A percentile compares a stretch with the other conserved stretches of the same genome.
Evolutionary conservation across 352 stramenopile species (phyloP).

Genomic region (Globisporangium paroecandrum): DNA sequence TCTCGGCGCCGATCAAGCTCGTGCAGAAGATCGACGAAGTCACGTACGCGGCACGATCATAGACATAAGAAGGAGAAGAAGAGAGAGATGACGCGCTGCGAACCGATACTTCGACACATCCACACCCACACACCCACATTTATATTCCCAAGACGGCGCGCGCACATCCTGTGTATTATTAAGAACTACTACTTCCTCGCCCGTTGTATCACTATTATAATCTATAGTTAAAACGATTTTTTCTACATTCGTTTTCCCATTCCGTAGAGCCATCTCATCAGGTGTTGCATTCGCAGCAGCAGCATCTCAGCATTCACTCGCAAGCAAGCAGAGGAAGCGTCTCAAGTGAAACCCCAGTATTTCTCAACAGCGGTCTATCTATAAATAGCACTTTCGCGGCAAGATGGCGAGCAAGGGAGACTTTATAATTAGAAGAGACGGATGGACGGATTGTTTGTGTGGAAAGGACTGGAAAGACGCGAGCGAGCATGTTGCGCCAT

Average conservation of each 20-base stretch:
- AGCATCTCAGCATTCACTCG: too few relatives aligned
- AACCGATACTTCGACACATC: neutral
- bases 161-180: conserved; percentile 8
- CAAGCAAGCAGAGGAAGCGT: too few relatives aligned
- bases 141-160: neutral
- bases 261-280: neutral
- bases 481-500: neutral
- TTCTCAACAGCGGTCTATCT: neutral
- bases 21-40: conserved; percentile 69
- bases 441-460: too few relatives aligned
- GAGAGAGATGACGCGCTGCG: neutral
- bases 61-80: neutral
- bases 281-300: neutral
- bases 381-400: neutral
- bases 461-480: neutral
- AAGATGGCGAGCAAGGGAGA: neutral
- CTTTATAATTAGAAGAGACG: neutral
- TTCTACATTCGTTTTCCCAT: neutral
- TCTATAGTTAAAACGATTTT: neutral
- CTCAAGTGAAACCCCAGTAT: too few relatives aligned
- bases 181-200: neutral
- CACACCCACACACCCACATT: neutral
- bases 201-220: conserved; percentile 14
- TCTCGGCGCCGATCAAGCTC: conserved; percentile 80
- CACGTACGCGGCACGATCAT: conserved; percentile 19